A percentile compares a stretch with the other conserved stretches of the same genome.
Conservation (phyloP, 1,284 basidiomycete species). For the Boletus semigastroideus region DNA sequence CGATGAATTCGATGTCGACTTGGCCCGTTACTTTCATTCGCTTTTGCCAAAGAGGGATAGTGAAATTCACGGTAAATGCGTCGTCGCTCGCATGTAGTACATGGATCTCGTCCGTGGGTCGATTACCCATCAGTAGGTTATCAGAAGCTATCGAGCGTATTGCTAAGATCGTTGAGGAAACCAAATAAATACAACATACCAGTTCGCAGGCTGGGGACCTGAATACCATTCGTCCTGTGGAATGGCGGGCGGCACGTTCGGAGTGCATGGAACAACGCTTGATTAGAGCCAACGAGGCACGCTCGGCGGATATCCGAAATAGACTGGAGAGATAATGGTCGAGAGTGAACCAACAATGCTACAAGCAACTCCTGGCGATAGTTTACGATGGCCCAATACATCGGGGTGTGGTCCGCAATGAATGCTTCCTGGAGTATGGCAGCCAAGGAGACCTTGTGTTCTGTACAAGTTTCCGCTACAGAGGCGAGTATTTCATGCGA, state of each 20-base stretch:
- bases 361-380: slow-evolving; percentile 41
- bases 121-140: slow-evolving; percentile 53
- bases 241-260: slow-evolving; percentile 34
- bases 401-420: slow-evolving; percentile 61
- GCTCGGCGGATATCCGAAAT: slow-evolving; percentile 62
- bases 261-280: slow-evolving; percentile 61
- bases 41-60: slow-evolving; percentile 62
- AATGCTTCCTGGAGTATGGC: slow-evolving; percentile 57
- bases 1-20: slow-evolving; percentile 63
- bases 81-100: slow-evolving; percentile 48
- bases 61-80: slow-evolving; percentile 54
- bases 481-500: slow-evolving; percentile 40
- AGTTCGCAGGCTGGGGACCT: slow-evolving; percentile 5
- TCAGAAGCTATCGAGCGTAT: slow-evolving; percentile 43
- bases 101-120: slow-evolving; percentile 52
- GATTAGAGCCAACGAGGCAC: slow-evolving; percentile 63
- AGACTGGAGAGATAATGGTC: slow-evolving; percentile 49
- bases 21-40: slow-evolving; percentile 60
- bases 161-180: slow-evolving; percentile 35
- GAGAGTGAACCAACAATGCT: slow-evolving; percentile 47
- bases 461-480: slow-evolving; percentile 44
- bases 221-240: slow-evolving; percentile 21
- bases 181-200: slow-evolving; percentile 26
- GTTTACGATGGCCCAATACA: slow-evolving; percentile 74
- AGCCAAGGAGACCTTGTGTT: slow-evolving; percentile 43